A percentile compares a stretch with the other conserved stretches of the same genome.
phyloP scores from a whole-genome alignment of 768 basidiomycete genomes.

The Mycena vitilis region DNA sequence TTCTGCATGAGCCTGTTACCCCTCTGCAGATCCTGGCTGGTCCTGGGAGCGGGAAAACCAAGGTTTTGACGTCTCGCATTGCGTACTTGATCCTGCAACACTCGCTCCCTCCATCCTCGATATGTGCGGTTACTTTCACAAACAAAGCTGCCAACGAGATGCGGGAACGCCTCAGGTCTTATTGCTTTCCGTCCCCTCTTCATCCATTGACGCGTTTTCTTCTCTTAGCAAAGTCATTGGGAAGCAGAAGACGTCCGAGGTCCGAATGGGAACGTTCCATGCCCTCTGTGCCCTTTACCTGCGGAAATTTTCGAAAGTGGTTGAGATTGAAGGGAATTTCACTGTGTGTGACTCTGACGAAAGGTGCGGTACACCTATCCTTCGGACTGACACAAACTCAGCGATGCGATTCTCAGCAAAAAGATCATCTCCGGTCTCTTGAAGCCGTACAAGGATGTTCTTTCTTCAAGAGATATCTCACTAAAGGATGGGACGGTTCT shows the following conservation, averaged over 20 bases:
- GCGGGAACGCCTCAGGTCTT: slow-evolving; percentile 66
- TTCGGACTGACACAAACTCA: slow-evolving; percentile 6
- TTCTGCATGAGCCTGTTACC: slow-evolving; percentile 66
- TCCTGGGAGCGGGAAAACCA: slow-evolving; percentile 81
- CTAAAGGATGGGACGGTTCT: slow-evolving; percentile 67
- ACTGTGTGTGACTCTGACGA: slow-evolving; percentile 86
- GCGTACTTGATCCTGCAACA: slow-evolving; percentile 71
- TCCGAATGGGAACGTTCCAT: slow-evolving; percentile 85
- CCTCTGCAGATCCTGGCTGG: slow-evolving; percentile 88
- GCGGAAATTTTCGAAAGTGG: slow-evolving; percentile 67
- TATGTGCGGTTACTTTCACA: slow-evolving; percentile 89
- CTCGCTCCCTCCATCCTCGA: slow-evolving; percentile 62
- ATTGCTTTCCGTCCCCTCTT: too few species aligned
- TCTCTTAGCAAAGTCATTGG: slow-evolving; percentile 67
- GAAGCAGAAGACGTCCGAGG: slow-evolving; percentile 58
- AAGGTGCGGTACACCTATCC: slow-evolving; percentile 55
- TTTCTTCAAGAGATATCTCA: slow-evolving; percentile 58
- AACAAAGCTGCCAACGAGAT: slow-evolving; percentile 94
- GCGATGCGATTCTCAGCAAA: slow-evolving; percentile 57
- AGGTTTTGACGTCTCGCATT: slow-evolving; percentile 76
- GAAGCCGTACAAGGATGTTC: slow-evolving; percentile 63
- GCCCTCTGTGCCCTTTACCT: slow-evolving; percentile 80
- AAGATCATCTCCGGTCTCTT: slow-evolving; percentile 71
- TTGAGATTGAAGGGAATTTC: slow-evolving; percentile 78
- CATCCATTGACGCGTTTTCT: too few species aligned